Base-by-base conservation (phyloP, 2,329 filamentous ascomycete species). In the Clonostachys rhizophaga region DNA sequence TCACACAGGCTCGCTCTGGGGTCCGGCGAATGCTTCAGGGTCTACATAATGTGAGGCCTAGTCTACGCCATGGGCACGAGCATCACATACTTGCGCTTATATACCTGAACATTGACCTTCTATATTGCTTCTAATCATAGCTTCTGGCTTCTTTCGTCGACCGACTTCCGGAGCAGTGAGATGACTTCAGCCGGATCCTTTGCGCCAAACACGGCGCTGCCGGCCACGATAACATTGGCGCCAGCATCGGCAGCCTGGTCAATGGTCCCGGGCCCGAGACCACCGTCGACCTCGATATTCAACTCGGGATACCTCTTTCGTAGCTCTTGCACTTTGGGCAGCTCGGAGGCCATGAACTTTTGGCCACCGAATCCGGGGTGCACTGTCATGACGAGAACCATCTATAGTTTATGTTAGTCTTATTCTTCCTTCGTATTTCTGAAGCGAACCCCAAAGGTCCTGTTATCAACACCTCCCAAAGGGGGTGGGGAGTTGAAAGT, bases 321-420 rank as follows among this genome's bases (percentile, higher is more conserved):
- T 56, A 99, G 76, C 37, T 86, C 90, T 55, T 86, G 71, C 20
- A 99, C 94, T 73, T 99, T 99, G 62, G 92, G 91, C 55, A 99
- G 81, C 72, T 96, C 90, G 7, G 89, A 89, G 12, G 90, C 84
- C 91, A 97, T 97, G 76, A 99, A 99, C 63, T 96, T 96, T 65
- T 99, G 94, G 7, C 94, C 94, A 52, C 94, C 94, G 63, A 99
- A 99, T 42, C 94, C 94, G 41, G 94, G 94, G 70, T 99, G 83
- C 40, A 99, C 94, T 2, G 94, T 99, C 94, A 99, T 99, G 50
- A 99, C 81, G 16, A 99, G 83, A 36, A 96, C 91, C 94, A 99
- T 99, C 92, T 96, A 52, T 36, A 40, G 60, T 50, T 33, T 24
- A 17, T 6, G n/a, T n/a, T 33, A 11, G 17, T 5, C 14, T 24